Evolutionary conservation across 208 protist species (phyloP).

Genomic region (Kentomonas sorsogonicus): DNA sequence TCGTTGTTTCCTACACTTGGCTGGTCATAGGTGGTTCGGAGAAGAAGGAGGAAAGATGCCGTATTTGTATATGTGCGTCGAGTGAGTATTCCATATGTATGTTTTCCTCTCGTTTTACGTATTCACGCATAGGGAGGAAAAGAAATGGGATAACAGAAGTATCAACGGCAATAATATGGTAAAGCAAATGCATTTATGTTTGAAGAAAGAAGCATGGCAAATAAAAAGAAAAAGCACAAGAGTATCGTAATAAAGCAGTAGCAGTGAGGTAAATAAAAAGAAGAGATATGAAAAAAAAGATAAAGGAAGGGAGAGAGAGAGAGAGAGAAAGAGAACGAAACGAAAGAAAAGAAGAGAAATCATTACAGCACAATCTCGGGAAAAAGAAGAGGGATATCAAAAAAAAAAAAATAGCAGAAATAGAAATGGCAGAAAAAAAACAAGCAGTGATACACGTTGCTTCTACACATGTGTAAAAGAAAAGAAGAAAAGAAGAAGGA

Average conservation of each 20-base stretch:
- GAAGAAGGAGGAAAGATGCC: too few relatives aligned
- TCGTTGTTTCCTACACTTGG: too few relatives aligned
- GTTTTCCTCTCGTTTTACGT: too few relatives aligned
- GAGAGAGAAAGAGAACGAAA: background rate
- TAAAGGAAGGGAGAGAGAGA: background rate
- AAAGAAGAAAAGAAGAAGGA: background rate
- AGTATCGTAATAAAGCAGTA: conserved; percentile 8
- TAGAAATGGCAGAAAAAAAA: conserved; percentile 2
- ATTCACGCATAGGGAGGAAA: background rate
- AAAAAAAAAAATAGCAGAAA: background rate
- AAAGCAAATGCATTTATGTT: conserved; percentile 3
- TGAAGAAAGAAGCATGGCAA: background rate
- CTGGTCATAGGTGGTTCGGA: too few relatives aligned
- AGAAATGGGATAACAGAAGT: conserved; percentile 1
- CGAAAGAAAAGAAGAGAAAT: background rate
- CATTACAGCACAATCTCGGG: background rate
- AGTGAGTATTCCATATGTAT: too few relatives aligned
- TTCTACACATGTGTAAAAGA: too few relatives aligned
- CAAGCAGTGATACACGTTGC: too few relatives aligned
- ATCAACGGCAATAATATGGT: background rate
- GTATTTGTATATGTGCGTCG: background rate
- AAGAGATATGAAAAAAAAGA: background rate
- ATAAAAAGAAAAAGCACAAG: background rate
- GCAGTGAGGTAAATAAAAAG: background rate
- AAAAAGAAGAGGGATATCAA: background rate